Evolutionary conservation across 2,329 filamentous ascomycete species (phyloP), one percentile per base, ranked within the genome.

Genomic region (Juglanconis oblonga): DNA sequence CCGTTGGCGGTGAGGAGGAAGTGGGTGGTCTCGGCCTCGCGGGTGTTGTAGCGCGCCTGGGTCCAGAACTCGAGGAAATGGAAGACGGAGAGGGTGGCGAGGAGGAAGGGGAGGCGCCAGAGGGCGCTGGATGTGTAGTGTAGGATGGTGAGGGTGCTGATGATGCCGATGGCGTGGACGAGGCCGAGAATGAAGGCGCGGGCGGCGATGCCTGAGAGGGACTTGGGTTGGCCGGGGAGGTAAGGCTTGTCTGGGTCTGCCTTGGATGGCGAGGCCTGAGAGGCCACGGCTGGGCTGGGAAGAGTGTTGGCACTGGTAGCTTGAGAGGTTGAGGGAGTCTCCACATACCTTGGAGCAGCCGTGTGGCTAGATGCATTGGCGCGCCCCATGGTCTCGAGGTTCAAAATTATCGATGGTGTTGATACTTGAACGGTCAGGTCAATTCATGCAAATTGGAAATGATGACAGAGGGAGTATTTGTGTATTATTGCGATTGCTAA

Each of bases 41-140:
- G 80, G 0, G 91, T 91, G 74, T 98, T 98, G 77, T 90, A 91
- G 58, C 82, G 79, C 5, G 94, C 93, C 0, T 93, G 97, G 38
- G 88, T 91, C 81, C 87, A 96, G 80, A 93, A 99, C 76, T 99
- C 95, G 73, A 98, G 87, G 76, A 97, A 98, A 79, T 99, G 95
- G 77, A 98, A 98, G 35, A 88, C 67, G 31, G 87, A 83, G 52
- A 98, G 87, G 11, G 86, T 78, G 55, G 77, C 78, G 53, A 89
- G 69, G 76, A 94, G 94, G 71, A 88, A 86, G 36, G 85, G 82
- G 7, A 83, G 71, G 58, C 86, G 84, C 86, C 86, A 88, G 58
- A 83, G 73, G 29, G 82, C 78, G 35, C 75, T 78, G 10, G 73
- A 63, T 5, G 76, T 76, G 59, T 71, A 67, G 49, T 72, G n/a